A percentile compares a stretch with the other conserved stretches of the same genome.
Evolutionary conservation across 1,284 basidiomycete species (phyloP).

Genomic region (Ustilago bromivora): DNA sequence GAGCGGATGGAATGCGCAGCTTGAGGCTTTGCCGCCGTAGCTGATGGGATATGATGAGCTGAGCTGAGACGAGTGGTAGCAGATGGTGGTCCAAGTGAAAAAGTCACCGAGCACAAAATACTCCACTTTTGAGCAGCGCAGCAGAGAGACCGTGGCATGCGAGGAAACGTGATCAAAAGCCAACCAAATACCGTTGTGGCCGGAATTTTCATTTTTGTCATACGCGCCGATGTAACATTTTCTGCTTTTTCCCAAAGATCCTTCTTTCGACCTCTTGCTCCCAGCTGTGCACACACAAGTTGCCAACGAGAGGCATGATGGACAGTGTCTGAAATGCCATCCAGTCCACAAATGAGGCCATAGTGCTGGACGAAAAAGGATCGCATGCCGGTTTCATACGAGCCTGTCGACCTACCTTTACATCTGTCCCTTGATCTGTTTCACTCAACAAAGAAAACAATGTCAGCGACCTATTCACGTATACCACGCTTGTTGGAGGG

Average conservation of each 20-base stretch:
- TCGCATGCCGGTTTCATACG: too few relatives aligned
- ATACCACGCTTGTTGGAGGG: background rate
- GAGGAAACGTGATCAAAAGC: too few relatives aligned
- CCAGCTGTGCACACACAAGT: background rate
- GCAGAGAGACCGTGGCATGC: too few relatives aligned
- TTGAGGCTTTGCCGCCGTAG: background rate
- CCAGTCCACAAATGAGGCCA: background rate
- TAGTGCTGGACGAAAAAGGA: background rate
- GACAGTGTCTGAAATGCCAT: background rate
- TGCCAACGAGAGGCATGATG: background rate
- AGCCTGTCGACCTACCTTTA: slow-evolving; percentile 16
- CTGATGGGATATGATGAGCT: too few relatives aligned
- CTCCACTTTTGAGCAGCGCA: too few relatives aligned
- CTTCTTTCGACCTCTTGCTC: too few relatives aligned
- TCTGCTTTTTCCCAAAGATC: too few relatives aligned
- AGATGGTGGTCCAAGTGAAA: background rate
- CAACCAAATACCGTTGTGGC: too few relatives aligned
- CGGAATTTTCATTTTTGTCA: too few relatives aligned
- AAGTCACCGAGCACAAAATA: too few relatives aligned
- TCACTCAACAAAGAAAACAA: background rate
- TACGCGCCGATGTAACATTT: too few relatives aligned
- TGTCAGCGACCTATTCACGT: background rate
- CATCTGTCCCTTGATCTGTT: slow-evolving; percentile 56
- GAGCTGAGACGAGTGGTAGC: background rate
- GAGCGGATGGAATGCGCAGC: background rate